Evolutionary conservation across 2,329 filamentous ascomycete genomes (phyloP), one percentile per base, ranked within the genome.

Genomic region (Fusarium sp.): DNA sequence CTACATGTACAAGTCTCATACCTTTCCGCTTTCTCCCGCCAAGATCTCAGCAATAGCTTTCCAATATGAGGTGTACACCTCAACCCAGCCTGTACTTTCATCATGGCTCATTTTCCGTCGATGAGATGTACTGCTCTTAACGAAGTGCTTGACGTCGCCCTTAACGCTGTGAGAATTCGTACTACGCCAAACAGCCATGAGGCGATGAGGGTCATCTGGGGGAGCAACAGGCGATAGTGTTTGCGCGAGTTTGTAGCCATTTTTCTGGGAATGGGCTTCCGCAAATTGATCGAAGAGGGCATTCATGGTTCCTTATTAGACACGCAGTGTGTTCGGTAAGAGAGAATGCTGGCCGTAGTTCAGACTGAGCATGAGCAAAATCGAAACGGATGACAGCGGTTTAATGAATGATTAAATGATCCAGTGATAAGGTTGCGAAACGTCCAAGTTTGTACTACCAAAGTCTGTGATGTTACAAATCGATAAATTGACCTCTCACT

Each of bases 21-120:
- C 84, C 79, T 83, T 82, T 66, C 81, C 81, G 54, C 76, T 79
- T 41, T 83, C 81, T 15, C 80, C 89, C 20, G 88, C 88, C 59
- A 96, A 83, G 35, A 98, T 88, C 77, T 94, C 91, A 38, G 91
- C 91, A 44, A 93, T 84, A 31, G 94, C 93, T 77, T 93, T 94
- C 94, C 95, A 98, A 80, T 95, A 98, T 26, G 90, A 87, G 41
- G 88, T 85, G 80, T 95, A 97, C 36, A 98, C 91, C 44, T 98
- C 95, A 1, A 92, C 87, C 96, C 96, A 99, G n/a, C 91, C 92
- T 66, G 88, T 89, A 31, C 90, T 85, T 83, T 98, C 94, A 45
- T 91, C 88, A 45, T 90, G 87, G n/a, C 87, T 84, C 31, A 94
- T 81, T 59, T 85, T 87, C 36, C 85, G 82, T 36, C 86, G 85